Percentiles rank a stretch among this genome's conserved stretches.
Conservation (phyloP, 139 green algal genomes). For the Ulvella scutata region DNA sequence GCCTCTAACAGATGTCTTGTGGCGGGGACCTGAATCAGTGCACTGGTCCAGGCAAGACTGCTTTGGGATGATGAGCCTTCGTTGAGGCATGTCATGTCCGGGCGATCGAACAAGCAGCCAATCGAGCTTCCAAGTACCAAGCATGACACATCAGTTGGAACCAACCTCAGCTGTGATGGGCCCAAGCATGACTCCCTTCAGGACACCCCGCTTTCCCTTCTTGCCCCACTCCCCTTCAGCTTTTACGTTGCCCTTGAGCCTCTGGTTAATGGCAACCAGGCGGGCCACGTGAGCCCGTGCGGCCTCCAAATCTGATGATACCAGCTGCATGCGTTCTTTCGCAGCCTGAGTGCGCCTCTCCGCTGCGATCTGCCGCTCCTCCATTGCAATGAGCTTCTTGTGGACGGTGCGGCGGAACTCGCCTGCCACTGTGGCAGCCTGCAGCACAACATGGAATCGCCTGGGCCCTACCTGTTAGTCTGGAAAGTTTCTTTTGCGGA, state of each 20-base stretch:
- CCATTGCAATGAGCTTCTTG: neutral
- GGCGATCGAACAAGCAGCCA: too few relatives aligned
- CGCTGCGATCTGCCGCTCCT: constrained; percentile 1
- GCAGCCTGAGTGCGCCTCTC: neutral
- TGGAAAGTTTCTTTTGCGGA: too few relatives aligned
- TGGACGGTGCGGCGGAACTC: neutral
- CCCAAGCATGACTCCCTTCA: neutral
- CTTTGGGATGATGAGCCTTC: too few relatives aligned
- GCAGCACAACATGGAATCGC: too few relatives aligned
- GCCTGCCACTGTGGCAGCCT: neutral
- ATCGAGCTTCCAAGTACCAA: too few relatives aligned
- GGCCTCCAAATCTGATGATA: neutral
- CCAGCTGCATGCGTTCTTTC: neutral
- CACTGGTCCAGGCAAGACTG: too few relatives aligned
- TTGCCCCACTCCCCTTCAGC: neutral
- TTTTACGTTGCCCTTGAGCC: neutral
- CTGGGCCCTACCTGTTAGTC: too few relatives aligned
- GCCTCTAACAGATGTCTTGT: too few relatives aligned
- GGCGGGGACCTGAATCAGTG: too few relatives aligned
- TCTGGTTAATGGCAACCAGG: neutral
- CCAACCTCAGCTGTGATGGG: neutral
- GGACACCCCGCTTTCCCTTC: neutral
- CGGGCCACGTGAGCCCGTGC: neutral
- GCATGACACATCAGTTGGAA: neutral
- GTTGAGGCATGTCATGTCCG: too few relatives aligned